phyloP scores from a whole-genome alignment of 441 rosid genomes.

The Cnidoscolus chayamansa region DNA sequence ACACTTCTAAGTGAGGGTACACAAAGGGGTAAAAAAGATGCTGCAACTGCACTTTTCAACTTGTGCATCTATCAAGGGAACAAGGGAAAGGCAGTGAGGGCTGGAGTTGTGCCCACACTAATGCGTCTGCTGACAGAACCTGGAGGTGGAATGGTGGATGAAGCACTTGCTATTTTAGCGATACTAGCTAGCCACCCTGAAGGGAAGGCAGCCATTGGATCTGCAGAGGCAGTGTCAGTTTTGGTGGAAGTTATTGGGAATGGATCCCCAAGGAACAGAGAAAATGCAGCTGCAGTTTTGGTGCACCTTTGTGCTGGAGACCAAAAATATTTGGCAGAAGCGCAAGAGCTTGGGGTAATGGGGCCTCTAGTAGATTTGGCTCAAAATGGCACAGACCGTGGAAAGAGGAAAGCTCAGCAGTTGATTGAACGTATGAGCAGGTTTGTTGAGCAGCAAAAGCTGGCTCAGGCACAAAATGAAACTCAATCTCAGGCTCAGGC shows the following conservation, averaged over 20 bases:
- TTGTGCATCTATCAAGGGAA: constrained; percentile 94
- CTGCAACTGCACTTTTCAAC: constrained; percentile 96
- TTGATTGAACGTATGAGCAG: constrained; percentile 70
- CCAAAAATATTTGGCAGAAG: constrained; percentile 59
- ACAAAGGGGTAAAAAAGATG: constrained; percentile 91
- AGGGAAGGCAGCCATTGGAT: constrained; percentile 77
- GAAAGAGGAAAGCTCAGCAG: constrained; percentile 87
- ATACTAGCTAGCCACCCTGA: constrained; percentile 87
- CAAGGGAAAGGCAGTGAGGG: constrained; percentile 91
- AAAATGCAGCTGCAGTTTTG: constrained; percentile 92
- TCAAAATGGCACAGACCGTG: constrained; percentile 83
- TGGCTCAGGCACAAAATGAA: constrained; percentile 39
- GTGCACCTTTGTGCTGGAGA: constrained; percentile 84
- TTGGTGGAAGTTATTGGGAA: constrained; percentile 67
- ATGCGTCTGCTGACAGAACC: constrained; percentile 71
- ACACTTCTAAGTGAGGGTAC: constrained; percentile 81
- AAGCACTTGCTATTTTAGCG: constrained; percentile 82
- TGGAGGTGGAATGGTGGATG: constrained; percentile 83
- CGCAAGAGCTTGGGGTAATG: constrained; percentile 72
- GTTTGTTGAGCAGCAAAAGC: constrained; percentile 63
- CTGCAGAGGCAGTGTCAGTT: constrained; percentile 77
- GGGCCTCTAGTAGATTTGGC: constrained; percentile 65
- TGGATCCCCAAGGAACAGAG: constrained; percentile 85
- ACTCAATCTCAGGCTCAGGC: constrained; percentile 21
- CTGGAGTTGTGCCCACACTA: constrained; percentile 79